Evolutionary conservation across 2,329 filamentous ascomycete genomes (phyloP).

Genomic region (Neonectria hederae): DNA sequence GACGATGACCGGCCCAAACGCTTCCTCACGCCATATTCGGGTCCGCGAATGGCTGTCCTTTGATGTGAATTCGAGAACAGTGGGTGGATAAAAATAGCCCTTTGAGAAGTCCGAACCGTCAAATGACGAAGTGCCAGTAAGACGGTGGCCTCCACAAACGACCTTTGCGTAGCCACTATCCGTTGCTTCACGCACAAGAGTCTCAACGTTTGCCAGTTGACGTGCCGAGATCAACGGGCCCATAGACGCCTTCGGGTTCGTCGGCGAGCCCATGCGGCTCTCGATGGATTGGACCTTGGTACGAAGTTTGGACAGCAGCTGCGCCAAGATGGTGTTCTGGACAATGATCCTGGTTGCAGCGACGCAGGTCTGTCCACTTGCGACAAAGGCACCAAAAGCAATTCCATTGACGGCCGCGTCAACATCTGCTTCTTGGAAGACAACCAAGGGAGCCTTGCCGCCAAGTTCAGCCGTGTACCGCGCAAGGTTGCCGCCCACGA

Average conservation of each 20-base stretch:
- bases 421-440: conserved; percentile 72
- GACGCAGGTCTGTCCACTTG: conserved; percentile 68
- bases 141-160: conserved; percentile 57
- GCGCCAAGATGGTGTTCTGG: conserved; percentile 71
- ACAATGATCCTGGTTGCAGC: conserved; percentile 81
- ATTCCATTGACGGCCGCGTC: conserved; percentile 75
- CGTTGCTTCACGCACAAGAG: conserved; percentile 72
- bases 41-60: conserved; percentile 70
- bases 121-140: conserved; percentile 57
- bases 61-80: conserved; percentile 68
- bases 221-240: conserved; percentile 69
- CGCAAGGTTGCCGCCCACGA: conserved; percentile 73
- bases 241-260: conserved; percentile 68
- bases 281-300: conserved; percentile 67
- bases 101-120: conserved; percentile 62
- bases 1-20: conserved; percentile 83
- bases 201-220: conserved; percentile 73
- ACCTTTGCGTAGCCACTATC: conserved; percentile 53
- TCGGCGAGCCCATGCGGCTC: conserved; percentile 65
- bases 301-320: conserved; percentile 71
- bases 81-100: conserved; percentile 83
- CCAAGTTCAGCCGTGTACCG: conserved; percentile 77
- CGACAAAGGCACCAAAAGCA: conserved; percentile 66
- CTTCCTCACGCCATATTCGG: conserved; percentile 81
- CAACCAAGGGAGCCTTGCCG: conserved; percentile 75